These are phyloP conservation scores for Phytopythium chamaehyphon DNA, from an alignment of 352 stramenopile species.

Conservation along the genomic window DNA sequence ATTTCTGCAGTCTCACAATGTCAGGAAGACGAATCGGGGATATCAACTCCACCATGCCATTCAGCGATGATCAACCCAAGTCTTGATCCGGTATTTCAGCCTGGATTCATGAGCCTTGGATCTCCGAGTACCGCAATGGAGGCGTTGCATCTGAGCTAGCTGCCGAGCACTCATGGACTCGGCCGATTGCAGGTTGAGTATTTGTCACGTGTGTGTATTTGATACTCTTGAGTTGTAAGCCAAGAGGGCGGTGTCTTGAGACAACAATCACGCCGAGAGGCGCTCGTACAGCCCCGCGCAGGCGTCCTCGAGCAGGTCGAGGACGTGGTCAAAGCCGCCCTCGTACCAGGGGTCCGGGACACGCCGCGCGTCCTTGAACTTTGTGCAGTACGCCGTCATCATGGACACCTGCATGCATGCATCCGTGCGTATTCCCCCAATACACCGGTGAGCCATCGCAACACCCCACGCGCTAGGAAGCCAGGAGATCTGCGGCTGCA, in stretches of 20 bases:
- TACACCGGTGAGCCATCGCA: no score
- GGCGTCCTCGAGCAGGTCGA: conserved; percentile 87
- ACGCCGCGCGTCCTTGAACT: conserved; percentile 47
- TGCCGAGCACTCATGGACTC: not conserved
- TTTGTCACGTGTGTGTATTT: no score
- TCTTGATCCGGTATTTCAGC: conserved; percentile 10
- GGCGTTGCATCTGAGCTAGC: not conserved
- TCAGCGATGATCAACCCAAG: conserved; percentile 17
- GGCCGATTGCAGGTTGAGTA: no score
- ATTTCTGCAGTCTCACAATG: conserved; percentile 22
- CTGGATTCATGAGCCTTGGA: not conserved
- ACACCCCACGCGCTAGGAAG: not conserved
- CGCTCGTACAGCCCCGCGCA: conserved; percentile 74
- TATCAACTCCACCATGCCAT: conserved; percentile 7
- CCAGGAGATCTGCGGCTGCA: conserved; percentile 5
- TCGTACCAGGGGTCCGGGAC: conserved; percentile 86
- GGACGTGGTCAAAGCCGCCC: conserved; percentile 87
- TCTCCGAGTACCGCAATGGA: not conserved
- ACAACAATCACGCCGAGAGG: conserved; percentile 13
- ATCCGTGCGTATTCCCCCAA: conserved; percentile 9
- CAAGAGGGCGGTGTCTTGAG: no score
- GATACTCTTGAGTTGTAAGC: no score
- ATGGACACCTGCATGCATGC: conserved; percentile 50
- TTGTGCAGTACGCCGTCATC: conserved; percentile 83
- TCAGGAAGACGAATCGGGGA: not conserved